Evolutionary conservation across 192 early-diverging fungal genomes (phyloP), one percentile per base, ranked within the genome.

Genomic region (Entomortierella parvispora): DNA sequence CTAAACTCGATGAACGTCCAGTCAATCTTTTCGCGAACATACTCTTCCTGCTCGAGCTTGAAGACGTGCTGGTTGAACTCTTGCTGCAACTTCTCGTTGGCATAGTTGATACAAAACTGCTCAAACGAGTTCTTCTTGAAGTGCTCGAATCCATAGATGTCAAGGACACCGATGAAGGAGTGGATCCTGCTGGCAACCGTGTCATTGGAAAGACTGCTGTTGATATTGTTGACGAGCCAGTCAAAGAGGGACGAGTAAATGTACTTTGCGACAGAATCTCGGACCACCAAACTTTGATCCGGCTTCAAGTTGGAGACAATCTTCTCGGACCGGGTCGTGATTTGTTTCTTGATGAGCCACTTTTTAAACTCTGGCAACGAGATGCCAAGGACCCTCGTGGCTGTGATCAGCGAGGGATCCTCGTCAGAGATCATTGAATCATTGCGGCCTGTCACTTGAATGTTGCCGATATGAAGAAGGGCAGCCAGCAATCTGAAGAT

Each of bases 51-150:
- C 78, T 98, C 96, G 42, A 98, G 88, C 86, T 98, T 97, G 87
- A 99, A 99, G 17, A 98, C 96, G 80, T 98, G 98, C 53, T 92
- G 91, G 83, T 97, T 99, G 80, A 99, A 99, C 82, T 98, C 93
- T 84, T 98, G 96, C 83, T 99, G 98, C 61, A 99, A 85, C 84
- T 99, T 99, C 82, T 99, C 98, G 83, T 97, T 97, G 68, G 96
- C 92, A 70, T 93, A 94, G 74, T 95, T 93, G 65, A 99, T 97
- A 87, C 97, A 99, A 82, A 98, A 98, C 86, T 99, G 97, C 85
- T 99, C 97, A 69, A 99, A 99, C 46, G 96, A 98, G 86, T 99
- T 99, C 85, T 96, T 98, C 86, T 95, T 93, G 81, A 99, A 99
- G 74, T 98, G 96, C 78, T 99, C 97, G 77, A 99, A 99, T 58